phyloP scores from a whole-genome alignment of 2,329 filamentous ascomycete genomes.

The Amauroascus niger region DNA sequence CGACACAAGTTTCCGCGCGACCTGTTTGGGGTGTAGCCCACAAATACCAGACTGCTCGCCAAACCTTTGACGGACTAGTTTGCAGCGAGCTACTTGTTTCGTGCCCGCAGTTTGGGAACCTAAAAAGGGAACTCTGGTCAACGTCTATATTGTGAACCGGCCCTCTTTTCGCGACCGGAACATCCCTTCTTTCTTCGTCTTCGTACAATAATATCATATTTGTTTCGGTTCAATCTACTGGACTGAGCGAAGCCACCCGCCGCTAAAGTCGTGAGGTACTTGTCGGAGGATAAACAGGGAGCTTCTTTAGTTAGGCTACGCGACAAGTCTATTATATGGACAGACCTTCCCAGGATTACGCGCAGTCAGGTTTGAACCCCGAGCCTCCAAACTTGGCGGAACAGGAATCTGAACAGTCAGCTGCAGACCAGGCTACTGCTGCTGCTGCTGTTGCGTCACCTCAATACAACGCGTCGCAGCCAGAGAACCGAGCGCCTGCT shows the following conservation, averaged over 20 bases:
- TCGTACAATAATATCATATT: slow-evolving; percentile 2
- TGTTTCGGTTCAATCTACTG: slow-evolving; percentile 10
- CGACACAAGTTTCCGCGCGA: slow-evolving; percentile 11
- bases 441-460: slow-evolving; percentile 15
- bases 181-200: slow-evolving; percentile 7
- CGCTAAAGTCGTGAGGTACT: slow-evolving; percentile 12
- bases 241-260: slow-evolving; percentile 13
- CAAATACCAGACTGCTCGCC: background rate
- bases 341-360: slow-evolving; percentile 61
- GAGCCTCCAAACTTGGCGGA: slow-evolving; percentile 45
- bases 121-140: slow-evolving; percentile 7
- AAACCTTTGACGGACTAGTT: slow-evolving; percentile 7
- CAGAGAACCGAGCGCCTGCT: slow-evolving; percentile 31
- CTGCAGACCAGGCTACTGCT: slow-evolving; percentile 87
- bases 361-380: slow-evolving; percentile 74
- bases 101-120: slow-evolving; percentile 9
- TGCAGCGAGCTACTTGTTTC: slow-evolving; percentile 8
- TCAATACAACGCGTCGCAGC: slow-evolving; percentile 32
- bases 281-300: slow-evolving; percentile 12
- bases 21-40: slow-evolving; percentile 9
- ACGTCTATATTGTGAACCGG: slow-evolving; percentile 7
- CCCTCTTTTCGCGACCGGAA: slow-evolving; percentile 3
- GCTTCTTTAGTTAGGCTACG: slow-evolving; percentile 10
- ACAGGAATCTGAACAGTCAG: slow-evolving; percentile 71
- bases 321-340: slow-evolving; percentile 37